Percentiles rank a stretch among this genome's conserved stretches.
These are phyloP conservation scores for Herpotrichia juniperi DNA, from an alignment of 2,329 filamentous ascomycete species.

Conservation along the genomic window DNA sequence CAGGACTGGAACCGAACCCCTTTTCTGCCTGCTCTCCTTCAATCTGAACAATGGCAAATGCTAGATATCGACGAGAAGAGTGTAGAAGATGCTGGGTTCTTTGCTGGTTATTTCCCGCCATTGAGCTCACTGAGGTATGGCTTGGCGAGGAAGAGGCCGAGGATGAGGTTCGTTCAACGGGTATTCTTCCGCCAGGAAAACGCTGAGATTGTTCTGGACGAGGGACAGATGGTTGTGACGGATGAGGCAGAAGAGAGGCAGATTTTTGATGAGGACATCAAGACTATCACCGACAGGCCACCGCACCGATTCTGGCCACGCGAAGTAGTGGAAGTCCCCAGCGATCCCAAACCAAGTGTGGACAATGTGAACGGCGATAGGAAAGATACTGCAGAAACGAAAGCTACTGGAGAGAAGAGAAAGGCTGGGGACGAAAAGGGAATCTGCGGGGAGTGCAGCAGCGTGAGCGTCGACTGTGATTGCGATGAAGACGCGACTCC, in stretches of 20 bases:
- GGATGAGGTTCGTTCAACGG: conserved; percentile 38
- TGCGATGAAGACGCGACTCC: no score
- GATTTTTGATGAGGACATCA: conserved; percentile 30
- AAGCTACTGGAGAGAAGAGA: no score
- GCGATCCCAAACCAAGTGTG: no score
- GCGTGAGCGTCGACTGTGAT: no score
- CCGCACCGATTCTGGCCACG: conserved; percentile 35
- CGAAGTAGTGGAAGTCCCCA: no score
- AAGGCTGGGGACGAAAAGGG: no score
- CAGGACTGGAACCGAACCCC: conserved; percentile 35
- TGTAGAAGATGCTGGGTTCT: conserved; percentile 15
- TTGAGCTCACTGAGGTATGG: conserved; percentile 17
- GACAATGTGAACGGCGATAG: no score
- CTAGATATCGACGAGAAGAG: conserved; percentile 32
- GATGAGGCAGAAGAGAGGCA: conserved; percentile 29
- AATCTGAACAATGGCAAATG: conserved; percentile 38
- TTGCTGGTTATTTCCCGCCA: conserved; percentile 26
- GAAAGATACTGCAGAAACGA: no score
- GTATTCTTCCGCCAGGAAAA: conserved; percentile 41
- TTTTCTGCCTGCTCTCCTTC: no score
- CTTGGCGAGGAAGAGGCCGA: conserved; percentile 23
- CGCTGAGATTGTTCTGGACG: conserved; percentile 18
- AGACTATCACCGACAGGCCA: conserved; percentile 5
- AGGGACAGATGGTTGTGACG: conserved; percentile 6
- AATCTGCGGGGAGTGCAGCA: no score